Percentiles rank a stretch among this genome's conserved stretches.
These are phyloP conservation scores for Litchi chinensis DNA, from an alignment of 345 rosid genomes.

Conservation along the genomic window DNA sequence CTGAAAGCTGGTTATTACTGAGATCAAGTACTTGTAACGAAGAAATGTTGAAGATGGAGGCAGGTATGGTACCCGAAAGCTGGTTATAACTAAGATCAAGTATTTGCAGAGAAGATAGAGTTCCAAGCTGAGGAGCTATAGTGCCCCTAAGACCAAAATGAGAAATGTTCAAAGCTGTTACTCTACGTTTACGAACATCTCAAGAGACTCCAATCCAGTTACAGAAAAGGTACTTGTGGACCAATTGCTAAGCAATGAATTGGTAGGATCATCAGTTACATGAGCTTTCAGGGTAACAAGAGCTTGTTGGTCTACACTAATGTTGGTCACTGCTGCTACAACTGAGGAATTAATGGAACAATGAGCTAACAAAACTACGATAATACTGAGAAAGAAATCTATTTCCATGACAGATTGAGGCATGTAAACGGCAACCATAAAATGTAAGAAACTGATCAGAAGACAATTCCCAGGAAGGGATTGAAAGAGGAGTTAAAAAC, in stretches of 20 bases:
- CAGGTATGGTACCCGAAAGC: conserved; percentile 29
- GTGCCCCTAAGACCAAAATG: conserved; percentile 20
- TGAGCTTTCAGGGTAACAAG: neutral
- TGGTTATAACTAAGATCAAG: neutral
- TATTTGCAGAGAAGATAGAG: conserved; percentile 18
- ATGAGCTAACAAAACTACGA: neutral
- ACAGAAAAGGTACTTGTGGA: neutral
- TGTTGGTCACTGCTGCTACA: neutral
- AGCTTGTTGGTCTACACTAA: neutral
- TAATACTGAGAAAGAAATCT: neutral
- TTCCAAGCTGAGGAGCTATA: conserved; percentile 25
- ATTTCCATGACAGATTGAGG: neutral
- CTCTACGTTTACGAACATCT: conserved; percentile 8
- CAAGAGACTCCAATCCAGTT: conserved; percentile 2
- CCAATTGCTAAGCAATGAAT: neutral
- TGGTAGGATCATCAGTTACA: neutral
- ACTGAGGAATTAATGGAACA: neutral
- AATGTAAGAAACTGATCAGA: no score
- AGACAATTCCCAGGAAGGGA: neutral
- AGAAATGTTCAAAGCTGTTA: conserved; percentile 6
- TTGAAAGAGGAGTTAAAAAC: no score
- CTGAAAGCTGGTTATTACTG: neutral
- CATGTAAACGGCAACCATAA: neutral
- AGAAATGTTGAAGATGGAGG: conserved; percentile 6
- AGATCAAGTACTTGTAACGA: neutral